Evolutionary conservation across 2,329 filamentous ascomycete species (phyloP).

Genomic region (Ophiostoma sp.): DNA sequence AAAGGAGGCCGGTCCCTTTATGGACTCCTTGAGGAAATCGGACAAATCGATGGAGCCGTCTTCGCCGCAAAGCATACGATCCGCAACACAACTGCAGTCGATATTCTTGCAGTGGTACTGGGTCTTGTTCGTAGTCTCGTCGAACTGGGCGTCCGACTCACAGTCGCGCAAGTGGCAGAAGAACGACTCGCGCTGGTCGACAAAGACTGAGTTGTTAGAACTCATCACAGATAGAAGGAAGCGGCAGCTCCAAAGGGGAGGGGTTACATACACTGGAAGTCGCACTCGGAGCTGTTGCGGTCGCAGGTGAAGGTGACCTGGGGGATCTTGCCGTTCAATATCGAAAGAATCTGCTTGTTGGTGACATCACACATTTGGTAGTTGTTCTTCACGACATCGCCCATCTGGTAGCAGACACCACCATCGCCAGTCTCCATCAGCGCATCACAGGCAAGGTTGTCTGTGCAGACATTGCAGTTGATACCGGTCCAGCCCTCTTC

Average conservation of each 20-base stretch:
- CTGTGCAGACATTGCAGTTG: conserved; percentile 95
- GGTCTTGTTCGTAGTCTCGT: conserved; percentile 73
- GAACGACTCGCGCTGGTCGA: conserved; percentile 90
- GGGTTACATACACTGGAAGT: conserved; percentile 78
- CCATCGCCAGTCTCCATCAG: conserved; percentile 81
- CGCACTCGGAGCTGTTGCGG: conserved; percentile 71
- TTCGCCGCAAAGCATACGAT: conserved; percentile 91
- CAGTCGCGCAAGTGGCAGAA: conserved; percentile 89
- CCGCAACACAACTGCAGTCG: conserved; percentile 82
- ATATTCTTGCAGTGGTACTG: conserved; percentile 83
- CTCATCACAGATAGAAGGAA: neutral
- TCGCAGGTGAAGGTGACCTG: conserved; percentile 95
- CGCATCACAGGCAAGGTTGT: conserved; percentile 78
- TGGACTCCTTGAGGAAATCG: conserved; percentile 79
- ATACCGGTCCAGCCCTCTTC: conserved; percentile 94
- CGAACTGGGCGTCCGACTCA: conserved; percentile 67
- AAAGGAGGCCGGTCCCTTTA: conserved; percentile 86
- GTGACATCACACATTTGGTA: conserved; percentile 98
- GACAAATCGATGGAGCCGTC: conserved; percentile 87
- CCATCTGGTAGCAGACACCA: conserved; percentile 89
- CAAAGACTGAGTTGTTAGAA: conserved; percentile 68
- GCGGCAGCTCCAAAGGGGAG: neutral
- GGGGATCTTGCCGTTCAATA: conserved; percentile 80
- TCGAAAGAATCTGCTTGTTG: conserved; percentile 87
- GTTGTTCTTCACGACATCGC: conserved; percentile 88